Evolutionary conservation across 257 asterid genomes (phyloP), one percentile per base, ranked within the genome.

Genomic region (Buddleja alternifolia): DNA sequence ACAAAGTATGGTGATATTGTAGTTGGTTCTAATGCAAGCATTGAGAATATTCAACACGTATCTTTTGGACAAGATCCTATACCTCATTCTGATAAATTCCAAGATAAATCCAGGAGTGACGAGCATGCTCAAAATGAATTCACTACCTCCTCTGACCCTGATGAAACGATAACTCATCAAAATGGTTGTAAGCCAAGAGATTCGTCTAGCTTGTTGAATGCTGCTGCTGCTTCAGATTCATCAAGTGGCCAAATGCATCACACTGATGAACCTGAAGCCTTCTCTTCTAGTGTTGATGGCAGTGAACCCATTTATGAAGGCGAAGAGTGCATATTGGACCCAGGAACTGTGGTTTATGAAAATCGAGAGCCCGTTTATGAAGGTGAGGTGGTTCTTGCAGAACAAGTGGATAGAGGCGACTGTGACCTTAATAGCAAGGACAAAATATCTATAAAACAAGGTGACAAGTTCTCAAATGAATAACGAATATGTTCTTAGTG

Each of bases 221-320:
- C 74, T 56, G 51, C 79, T 73, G 75, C 80, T 7, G 86, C 58
- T 60, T 75, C 80, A 42, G 82, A 75, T 77, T 70, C 81, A 63
- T 75, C 84, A 41, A 73, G 76, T 65, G 77, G 74, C 53, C 64
- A 60, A 77, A 74, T 34, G 46, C 79, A 63, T 67, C 67, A 65
- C 34, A 56, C 46, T 47, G 81, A 68, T 64, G 86, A 80, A 69
- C 61, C 81, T 24, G 80, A 81, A 76, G 58, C 85, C 51, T 69
- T 81, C 29, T 67, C 82, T 55, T 75, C 88, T 20, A 70, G 79
- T 61, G 60, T 83, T 16, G 85, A 78, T 70, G 81, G 72, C 60
- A 75, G 77, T 23, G 97, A 91, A 70, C 97, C 96, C 55, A 81
- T 90, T 21, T 93, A 93, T 77, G 99, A 90, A 83, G 99, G 97